Evolutionary conservation across 768 basidiomycete species (phyloP).

Genomic region (Auricularia cornea): DNA sequence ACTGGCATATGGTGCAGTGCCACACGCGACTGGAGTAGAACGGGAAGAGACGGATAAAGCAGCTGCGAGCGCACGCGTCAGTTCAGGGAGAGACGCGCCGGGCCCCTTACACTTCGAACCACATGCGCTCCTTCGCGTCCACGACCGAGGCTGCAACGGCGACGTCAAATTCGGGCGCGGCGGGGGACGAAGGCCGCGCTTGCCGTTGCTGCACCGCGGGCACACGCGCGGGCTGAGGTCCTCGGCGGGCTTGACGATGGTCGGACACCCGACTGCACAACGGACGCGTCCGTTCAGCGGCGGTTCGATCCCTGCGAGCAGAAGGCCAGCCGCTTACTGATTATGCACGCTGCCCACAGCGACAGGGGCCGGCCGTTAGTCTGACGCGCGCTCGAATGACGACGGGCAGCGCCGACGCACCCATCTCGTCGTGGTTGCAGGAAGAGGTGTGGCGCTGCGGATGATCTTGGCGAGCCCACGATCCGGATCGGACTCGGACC

Average conservation of each 20-base stretch:
- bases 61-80: conserved; percentile 4
- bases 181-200: conserved; percentile 8
- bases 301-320: too few species aligned
- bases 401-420: not conserved
- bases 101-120: conserved; percentile 55
- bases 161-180: not conserved
- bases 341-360: conserved; percentile 28
- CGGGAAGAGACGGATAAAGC: conserved; percentile 64
- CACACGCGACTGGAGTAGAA: conserved; percentile 54
- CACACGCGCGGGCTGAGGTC: conserved; percentile 48
- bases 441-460: not conserved
- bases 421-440: not conserved
- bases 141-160: conserved; percentile 43
- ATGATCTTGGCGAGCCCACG: too few species aligned
- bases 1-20: conserved; percentile 66
- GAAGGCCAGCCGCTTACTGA: too few species aligned
- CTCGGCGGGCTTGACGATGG: conserved; percentile 47
- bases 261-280: conserved; percentile 55
- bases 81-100: not conserved
- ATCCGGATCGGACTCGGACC: too few species aligned
- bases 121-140: conserved; percentile 53
- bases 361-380: not conserved
- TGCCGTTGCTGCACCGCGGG: conserved; percentile 67
- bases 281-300: conserved; percentile 1
- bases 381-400: too few species aligned